Percentiles rank a stretch among this genome's conserved stretches.
These are phyloP conservation scores for Tilletiopsis washingtonensis DNA, from an alignment of 1,284 basidiomycete species.

Conservation along the genomic window DNA sequence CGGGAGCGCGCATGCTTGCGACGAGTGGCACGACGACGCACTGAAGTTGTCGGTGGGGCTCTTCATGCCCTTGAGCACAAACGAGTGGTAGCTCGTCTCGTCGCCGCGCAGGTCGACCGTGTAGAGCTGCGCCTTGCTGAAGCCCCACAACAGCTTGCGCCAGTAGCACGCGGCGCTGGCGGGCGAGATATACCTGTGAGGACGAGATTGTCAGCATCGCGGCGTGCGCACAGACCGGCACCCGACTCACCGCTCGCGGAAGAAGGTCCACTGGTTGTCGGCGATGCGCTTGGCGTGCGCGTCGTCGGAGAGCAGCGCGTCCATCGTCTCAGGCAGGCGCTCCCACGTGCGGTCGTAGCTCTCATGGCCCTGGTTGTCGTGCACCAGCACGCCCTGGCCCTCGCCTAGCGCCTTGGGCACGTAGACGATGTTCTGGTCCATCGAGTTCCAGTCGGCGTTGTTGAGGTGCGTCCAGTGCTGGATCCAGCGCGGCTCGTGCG, in stretches of 20 bases:
- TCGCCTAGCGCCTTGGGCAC: conserved; percentile 18
- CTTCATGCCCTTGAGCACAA: conserved; percentile 19
- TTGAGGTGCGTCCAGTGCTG: conserved; percentile 43
- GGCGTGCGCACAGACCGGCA: too few species aligned
- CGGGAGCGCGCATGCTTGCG: too few species aligned
- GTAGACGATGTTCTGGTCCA: conserved; percentile 44
- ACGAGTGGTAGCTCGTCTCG: conserved; percentile 39
- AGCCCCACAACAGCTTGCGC: conserved; percentile 28
- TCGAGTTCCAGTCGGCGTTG: conserved; percentile 27
- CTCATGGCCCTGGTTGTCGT: conserved; percentile 14
- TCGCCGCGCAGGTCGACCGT: conserved; percentile 21
- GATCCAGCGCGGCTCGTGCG: conserved; percentile 36
- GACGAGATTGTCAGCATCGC: not conserved
- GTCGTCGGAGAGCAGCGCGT: conserved; percentile 25
- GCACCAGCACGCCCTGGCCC: conserved; percentile 14
- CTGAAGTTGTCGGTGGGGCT: not conserved
- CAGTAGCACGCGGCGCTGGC: conserved; percentile 34
- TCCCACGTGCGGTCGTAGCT: conserved; percentile 25
- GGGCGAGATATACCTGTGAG: conserved; percentile 22
- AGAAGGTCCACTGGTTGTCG: conserved; percentile 35
- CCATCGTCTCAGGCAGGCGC: conserved; percentile 36
- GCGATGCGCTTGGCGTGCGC: conserved; percentile 29
- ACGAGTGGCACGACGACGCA: too few species aligned
- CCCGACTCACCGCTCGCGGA: conserved; percentile 23
- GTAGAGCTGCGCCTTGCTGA: conserved; percentile 20